Evolutionary conservation across 495 filamentous ascomycete species (phyloP).

Genomic region (Sphaerosporella brunnea): DNA sequence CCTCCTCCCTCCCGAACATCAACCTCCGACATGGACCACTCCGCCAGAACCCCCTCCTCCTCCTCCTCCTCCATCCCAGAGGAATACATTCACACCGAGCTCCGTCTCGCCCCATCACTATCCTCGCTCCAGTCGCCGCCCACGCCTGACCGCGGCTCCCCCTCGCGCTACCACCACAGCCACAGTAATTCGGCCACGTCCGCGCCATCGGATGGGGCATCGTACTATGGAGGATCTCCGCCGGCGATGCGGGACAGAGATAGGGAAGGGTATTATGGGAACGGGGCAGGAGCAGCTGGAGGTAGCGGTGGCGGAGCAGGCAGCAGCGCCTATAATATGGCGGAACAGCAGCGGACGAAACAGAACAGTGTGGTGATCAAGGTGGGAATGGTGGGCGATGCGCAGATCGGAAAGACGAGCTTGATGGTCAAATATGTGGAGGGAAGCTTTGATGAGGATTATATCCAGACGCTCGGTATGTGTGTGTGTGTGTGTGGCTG

Average conservation of each 20-base stretch:
- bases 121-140: slow-evolving; percentile 5
- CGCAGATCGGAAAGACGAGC: slow-evolving; percentile 96
- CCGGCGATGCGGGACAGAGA: not conserved
- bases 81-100: slow-evolving; percentile 1
- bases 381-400: slow-evolving; percentile 98
- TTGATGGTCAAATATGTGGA: slow-evolving; percentile 99
- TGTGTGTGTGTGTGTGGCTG: too few relatives aligned
- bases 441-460: slow-evolving; percentile 98
- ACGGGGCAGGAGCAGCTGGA: not conserved
- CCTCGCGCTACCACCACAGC: not conserved
- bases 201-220: not conserved
- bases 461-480: slow-evolving; percentile 89
- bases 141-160: not conserved
- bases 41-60: not conserved
- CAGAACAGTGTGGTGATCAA: slow-evolving; percentile 95
- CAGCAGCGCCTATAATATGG: not conserved
- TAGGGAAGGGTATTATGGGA: not conserved
- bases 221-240: slow-evolving; percentile 1
- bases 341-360: slow-evolving; percentile 12
- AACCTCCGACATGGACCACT: not conserved
- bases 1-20: not conserved
- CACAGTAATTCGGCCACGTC: not conserved
- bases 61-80: not conserved
- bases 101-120: slow-evolving; percentile 5
- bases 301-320: not conserved